Conservation (phyloP, 2,329 filamentous ascomycete species). For the Botrytis aclada region DNA sequence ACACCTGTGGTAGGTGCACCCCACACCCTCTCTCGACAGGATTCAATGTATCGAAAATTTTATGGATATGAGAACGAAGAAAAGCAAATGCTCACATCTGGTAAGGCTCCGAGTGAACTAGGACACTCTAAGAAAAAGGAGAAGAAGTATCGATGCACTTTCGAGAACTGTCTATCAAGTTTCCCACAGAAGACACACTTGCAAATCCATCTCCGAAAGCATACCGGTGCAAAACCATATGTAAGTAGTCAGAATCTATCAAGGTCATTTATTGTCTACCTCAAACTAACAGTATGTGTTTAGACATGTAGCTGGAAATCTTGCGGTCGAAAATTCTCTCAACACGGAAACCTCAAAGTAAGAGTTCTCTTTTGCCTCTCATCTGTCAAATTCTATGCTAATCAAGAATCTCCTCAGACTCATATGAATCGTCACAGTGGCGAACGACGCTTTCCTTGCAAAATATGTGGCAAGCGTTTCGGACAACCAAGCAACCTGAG, state of each 20-base stretch:
- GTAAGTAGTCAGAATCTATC: constrained; percentile 52
- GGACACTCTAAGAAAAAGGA: constrained; percentile 25
- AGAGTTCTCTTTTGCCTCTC: neutral
- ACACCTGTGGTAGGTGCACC: constrained; percentile 33
- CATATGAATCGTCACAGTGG: constrained; percentile 9
- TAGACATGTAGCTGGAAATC: neutral
- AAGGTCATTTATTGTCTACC: neutral
- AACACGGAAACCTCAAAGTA: constrained; percentile 10
- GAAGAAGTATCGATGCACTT: constrained; percentile 71
- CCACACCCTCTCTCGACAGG: constrained; percentile 35
- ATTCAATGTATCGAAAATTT: constrained; percentile 13
- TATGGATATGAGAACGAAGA: constrained; percentile 17
- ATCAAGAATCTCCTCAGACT: neutral
- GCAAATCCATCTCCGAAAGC: constrained; percentile 81
- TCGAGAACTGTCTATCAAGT: constrained; percentile 72
- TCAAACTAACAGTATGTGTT: neutral
- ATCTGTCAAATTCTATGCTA: neutral
- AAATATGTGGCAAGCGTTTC: constrained; percentile 5
- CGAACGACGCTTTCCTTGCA: constrained; percentile 4
- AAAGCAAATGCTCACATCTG: constrained; percentile 30
- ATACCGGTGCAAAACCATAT: constrained; percentile 89
- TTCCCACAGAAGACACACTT: constrained; percentile 93
- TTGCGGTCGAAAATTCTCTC: constrained; percentile 1
- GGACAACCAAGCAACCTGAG: constrained; percentile 2
- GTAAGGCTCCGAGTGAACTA: constrained; percentile 27